Base-by-base conservation (phyloP, 2,329 filamentous ascomycete genomes). In the Calonectria pauciramosa region DNA sequence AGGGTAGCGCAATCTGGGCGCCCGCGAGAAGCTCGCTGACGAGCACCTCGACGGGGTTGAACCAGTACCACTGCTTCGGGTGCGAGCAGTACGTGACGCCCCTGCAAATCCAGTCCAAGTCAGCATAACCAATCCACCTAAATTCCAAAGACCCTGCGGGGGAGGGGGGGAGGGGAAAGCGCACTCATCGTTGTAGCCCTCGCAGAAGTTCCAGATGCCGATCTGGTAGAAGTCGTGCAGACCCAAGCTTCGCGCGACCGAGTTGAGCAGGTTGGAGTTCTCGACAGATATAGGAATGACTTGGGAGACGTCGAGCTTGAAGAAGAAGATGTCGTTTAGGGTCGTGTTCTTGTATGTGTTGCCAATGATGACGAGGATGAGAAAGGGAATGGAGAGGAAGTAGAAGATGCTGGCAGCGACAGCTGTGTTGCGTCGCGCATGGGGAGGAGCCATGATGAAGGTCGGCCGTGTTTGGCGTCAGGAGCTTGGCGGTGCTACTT, bases 211-310 rank as follows among this genome's bases (percentile, higher is more conserved):
- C 96, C 96, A 99, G 51, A 98, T 86, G 8, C 96, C 96, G 34
- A 98, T 94, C 81, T 96, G 94, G 85, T 98, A 98, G 86, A 98
- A 98, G 85, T 98, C 96, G 83, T 98, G 95, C 64, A 98, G 89
- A 36, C 96, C 96, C 69, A 98, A 88, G 28, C 94, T 95, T 67
- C 95, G 93, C 5, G 96, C 95, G 78, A 98, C 96, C 59, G 93
- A 95, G 87, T 98, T 98, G 85, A 98, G 94, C 59, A 98, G 89
- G 30, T 90, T 86, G 13, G 92, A 92, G 82, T 96, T 94, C 52
- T 94, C 93, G 20, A 95, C 90, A 7, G 91, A 92, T 41, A 91
- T 87, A 0, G 94, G 94, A 71, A 98, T 93, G 82, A 98, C 94
- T 81, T 97, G 91, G 79, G 94, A 91, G 64, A 98, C 90, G 85